Conservation (phyloP, 1,284 basidiomycete species). For the Cryptococcus depauperatus region DNA sequence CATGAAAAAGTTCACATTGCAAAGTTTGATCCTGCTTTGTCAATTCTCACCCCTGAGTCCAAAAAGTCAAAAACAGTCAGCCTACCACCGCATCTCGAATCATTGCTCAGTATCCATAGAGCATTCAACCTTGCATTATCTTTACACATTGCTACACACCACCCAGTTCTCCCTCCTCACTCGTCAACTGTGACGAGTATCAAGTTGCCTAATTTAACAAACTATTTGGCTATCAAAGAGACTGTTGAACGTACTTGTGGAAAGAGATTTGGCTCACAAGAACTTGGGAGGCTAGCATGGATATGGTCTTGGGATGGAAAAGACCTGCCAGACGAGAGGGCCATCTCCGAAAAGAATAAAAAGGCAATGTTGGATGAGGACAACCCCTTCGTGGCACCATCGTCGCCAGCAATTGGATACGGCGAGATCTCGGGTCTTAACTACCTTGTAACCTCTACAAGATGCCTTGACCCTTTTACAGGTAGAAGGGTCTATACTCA, state of each 20-base stretch:
- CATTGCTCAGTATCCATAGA: constrained; percentile 37
- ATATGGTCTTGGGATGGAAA: constrained; percentile 44
- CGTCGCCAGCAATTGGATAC: background rate
- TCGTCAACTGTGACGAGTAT: constrained; percentile 25
- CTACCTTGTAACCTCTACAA: constrained; percentile 41
- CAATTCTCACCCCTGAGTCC: constrained; percentile 1
- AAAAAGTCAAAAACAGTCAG: background rate
- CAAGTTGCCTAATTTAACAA: constrained; percentile 39
- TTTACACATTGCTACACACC: constrained; percentile 42
- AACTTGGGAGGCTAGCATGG: constrained; percentile 43
- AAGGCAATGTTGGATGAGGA: constrained; percentile 19
- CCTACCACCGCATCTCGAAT: constrained; percentile 40
- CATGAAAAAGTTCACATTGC: constrained; percentile 11
- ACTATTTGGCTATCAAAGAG: constrained; percentile 33
- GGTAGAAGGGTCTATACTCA: constrained; percentile 38
- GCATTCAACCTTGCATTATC: constrained; percentile 44
- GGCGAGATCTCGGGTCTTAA: constrained; percentile 20
- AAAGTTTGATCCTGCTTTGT: constrained; percentile 5
- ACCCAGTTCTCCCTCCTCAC: constrained; percentile 43
- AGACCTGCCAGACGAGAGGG: constrained; percentile 20
- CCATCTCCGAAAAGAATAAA: constrained; percentile 14
- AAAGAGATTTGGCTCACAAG: constrained; percentile 35
- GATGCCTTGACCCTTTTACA: constrained; percentile 35
- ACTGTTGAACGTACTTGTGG: constrained; percentile 41
- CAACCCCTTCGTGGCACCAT: constrained; percentile 29